Base-by-base conservation (phyloP, 345 rosid genomes). In the Abelmoschus esculentus region DNA sequence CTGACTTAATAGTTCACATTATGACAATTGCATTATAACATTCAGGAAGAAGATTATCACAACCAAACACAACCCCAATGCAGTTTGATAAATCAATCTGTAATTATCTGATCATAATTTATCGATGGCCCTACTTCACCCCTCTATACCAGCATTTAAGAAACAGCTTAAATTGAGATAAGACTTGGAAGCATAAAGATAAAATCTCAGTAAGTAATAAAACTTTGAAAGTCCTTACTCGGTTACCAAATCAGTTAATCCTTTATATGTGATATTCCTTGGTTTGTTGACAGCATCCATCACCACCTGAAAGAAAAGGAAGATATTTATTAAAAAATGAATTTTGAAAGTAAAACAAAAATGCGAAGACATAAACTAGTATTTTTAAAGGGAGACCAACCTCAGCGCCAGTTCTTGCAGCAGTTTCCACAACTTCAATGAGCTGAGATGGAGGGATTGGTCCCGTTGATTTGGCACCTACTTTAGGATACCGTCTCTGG, bases 211-310 rank as follows among this genome's bases (percentile, higher is more conserved):
- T 49, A 40, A 66, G 58, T 28, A 4, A 29, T 1, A n/a, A 13
- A 49, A 49, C 5, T 22, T 57, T 22, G 61, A 58, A 68, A 52
- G 74, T 65, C 18, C 93, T 86, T 83, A 91, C 98, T 89, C 98
- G 2, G 97, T 93, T 56, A 93, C 96, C 75, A 91, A 82, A 78
- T 93, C 98, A 74, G 86, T 86, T 46, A 91, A 75, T 56, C 98
- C 96, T 80, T 93, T 93, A 67, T 93, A 91, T 65, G 89, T 77
- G 60, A 93, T 73, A 78, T 84, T 91, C 32, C 87, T 81, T 70
- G 97, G 98, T 79, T 86, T 86, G 65, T 88, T 88, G 29, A 93
- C 97, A 74, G 97, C 97, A 72, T 87, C 95, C 97, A 93, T 89
- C 36, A 91, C 96, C 46, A 93, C 96, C 98, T 93, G 72, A 17